phyloP scores from a whole-genome alignment of 139 green algal species.

The Haematococcus lacustris region DNA sequence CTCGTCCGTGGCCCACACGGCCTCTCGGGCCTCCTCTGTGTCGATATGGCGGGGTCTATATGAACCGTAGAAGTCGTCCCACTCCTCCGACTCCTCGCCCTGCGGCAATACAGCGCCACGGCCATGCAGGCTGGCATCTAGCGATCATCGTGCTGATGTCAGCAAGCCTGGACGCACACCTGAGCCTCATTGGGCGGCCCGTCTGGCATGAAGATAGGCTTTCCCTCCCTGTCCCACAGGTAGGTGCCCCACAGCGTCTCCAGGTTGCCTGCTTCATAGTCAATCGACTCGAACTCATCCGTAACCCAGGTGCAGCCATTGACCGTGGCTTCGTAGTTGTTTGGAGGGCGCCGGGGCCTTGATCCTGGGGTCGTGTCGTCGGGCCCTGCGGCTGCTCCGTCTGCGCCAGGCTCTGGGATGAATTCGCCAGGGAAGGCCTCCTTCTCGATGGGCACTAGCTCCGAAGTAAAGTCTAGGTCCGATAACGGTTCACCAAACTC shows the following conservation, averaged over 20 bases:
- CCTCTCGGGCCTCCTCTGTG: slow-evolving; percentile 44
- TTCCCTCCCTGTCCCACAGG: slow-evolving; percentile 50
- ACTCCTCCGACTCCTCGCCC: slow-evolving; percentile 41
- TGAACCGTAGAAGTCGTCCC: slow-evolving; percentile 46
- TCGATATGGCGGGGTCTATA: slow-evolving; percentile 37
- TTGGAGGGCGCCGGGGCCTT: not conserved
- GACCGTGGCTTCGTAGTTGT: slow-evolving; percentile 29
- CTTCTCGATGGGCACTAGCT: slow-evolving; percentile 18
- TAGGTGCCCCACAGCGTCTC: slow-evolving; percentile 45
- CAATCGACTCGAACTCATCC: slow-evolving; percentile 48
- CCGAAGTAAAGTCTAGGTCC: not conserved
- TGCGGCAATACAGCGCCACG: too few relatives aligned
- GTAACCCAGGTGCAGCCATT: slow-evolving; percentile 39
- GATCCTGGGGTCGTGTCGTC: not conserved
- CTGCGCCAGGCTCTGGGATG: slow-evolving; percentile 20
- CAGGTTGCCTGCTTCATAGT: slow-evolving; percentile 51
- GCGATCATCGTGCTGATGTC: too few relatives aligned
- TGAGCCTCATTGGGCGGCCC: slow-evolving; percentile 19
- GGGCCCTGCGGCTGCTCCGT: not conserved
- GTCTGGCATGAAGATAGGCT: slow-evolving; percentile 48
- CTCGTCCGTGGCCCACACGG: slow-evolving; percentile 55
- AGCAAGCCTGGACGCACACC: slow-evolving; percentile 5
- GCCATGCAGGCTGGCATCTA: too few relatives aligned
- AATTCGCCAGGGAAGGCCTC: slow-evolving; percentile 39
- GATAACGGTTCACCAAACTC: too few relatives aligned